These are phyloP conservation scores for Entrophospora sp. DNA, from an alignment of 192 early-diverging fungal genomes.

Conservation along the genomic window DNA sequence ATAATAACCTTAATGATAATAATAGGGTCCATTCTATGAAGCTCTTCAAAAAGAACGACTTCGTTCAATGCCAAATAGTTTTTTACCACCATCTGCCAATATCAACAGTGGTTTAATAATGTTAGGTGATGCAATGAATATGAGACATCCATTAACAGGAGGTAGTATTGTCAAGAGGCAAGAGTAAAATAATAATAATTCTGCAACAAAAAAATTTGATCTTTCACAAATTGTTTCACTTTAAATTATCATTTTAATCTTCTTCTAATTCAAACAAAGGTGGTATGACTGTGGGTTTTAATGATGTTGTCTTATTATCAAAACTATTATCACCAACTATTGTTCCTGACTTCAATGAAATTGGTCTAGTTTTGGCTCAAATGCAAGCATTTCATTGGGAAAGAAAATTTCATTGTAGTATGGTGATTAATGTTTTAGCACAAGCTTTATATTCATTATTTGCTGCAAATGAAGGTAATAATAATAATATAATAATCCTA, in stretches of 20 bases:
- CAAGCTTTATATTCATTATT: constrained; percentile 89
- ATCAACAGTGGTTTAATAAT: constrained; percentile 65
- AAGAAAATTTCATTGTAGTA: constrained; percentile 56
- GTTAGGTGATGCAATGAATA: constrained; percentile 93
- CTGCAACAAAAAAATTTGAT: no score
- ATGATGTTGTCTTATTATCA: constrained; percentile 74
- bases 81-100: constrained; percentile 79
- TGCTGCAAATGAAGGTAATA: constrained; percentile 65
- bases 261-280: constrained; percentile 25
- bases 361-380: constrained; percentile 36
- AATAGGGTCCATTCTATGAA: constrained; percentile 35
- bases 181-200: constrained; percentile 2
- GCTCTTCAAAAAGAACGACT: constrained; percentile 65
- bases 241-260: no score
- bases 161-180: no score
- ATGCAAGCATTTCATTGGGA: constrained; percentile 69
- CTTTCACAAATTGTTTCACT: no score
- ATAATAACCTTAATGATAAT: no score
- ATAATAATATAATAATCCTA: no score
- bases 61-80: constrained; percentile 84
- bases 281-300: constrained; percentile 95
- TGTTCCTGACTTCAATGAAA: constrained; percentile 41
- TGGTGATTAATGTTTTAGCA: constrained; percentile 85
- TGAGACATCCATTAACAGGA: constrained; percentile 91
- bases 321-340: constrained; percentile 45